These are phyloP conservation scores for Zasmidium angulare DNA, from an alignment of 2,329 filamentous ascomycete species.

Conservation along the genomic window DNA sequence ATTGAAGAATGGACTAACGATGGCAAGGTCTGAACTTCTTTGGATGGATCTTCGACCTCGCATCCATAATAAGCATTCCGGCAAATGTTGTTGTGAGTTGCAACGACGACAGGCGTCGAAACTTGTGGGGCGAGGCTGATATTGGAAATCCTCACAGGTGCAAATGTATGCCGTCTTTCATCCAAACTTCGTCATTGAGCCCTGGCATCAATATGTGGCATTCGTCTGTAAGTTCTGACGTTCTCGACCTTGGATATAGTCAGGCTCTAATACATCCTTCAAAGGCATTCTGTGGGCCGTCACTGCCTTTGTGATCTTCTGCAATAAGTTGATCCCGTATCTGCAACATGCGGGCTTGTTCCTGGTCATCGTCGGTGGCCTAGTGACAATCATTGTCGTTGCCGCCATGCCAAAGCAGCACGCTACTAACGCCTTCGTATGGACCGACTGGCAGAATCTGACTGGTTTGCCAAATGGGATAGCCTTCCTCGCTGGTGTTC, in stretches of 20 bases:
- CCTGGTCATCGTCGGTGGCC: constrained; percentile 42
- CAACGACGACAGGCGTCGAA: too few relatives aligned
- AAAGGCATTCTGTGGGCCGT: constrained; percentile 52
- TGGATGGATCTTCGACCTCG: constrained; percentile 63
- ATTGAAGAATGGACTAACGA: too few relatives aligned
- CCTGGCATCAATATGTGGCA: constrained; percentile 62
- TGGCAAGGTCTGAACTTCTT: constrained; percentile 53
- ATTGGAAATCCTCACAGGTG: constrained; percentile 29
- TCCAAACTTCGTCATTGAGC: constrained; percentile 49
- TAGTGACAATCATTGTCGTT: constrained; percentile 38
- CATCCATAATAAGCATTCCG: constrained; percentile 59
- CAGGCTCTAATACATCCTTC: neutral
- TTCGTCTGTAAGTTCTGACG: constrained; percentile 46
- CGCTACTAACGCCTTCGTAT: constrained; percentile 46
- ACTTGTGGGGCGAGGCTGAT: too few relatives aligned
- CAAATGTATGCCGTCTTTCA: constrained; percentile 63
- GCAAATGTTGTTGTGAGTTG: constrained; percentile 53
- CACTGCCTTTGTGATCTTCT: constrained; percentile 55
- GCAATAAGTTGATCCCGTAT: constrained; percentile 53
- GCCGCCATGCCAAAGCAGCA: constrained; percentile 56
- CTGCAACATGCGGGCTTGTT: constrained; percentile 58
- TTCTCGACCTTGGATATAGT: neutral
- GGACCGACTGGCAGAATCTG: constrained; percentile 43
- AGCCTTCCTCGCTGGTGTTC: constrained; percentile 38
- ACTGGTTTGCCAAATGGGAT: constrained; percentile 50